Conservation (phyloP, 768 basidiomycete species). For the Udeniomyces megalosporus region DNA sequence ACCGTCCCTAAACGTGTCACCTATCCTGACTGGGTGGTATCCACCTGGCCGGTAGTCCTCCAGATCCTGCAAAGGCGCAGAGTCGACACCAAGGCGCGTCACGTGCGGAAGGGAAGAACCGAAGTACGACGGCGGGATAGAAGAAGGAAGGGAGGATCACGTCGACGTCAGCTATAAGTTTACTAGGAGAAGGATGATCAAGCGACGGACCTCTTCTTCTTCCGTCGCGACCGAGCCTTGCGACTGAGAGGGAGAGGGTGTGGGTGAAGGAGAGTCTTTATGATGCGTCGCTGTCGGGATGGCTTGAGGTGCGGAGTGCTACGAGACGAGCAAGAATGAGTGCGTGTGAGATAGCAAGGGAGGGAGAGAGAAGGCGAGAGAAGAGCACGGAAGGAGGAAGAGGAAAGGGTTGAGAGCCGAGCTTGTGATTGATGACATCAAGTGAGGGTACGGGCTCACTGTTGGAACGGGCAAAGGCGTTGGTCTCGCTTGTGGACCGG, state of each 20-base stretch:
- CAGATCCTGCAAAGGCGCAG: constrained; percentile 18
- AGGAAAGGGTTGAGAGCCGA: background rate
- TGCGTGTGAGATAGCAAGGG: background rate
- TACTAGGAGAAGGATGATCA: background rate
- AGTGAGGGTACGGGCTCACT: background rate
- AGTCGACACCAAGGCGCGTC: background rate
- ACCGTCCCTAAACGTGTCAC: constrained; percentile 65
- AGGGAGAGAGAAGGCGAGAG: background rate
- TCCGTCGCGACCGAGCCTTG: constrained; percentile 7
- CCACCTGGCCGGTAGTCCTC: constrained; percentile 59
- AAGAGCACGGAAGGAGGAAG: background rate
- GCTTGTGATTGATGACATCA: too few species aligned
- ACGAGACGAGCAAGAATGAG: background rate
- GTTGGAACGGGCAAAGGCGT: background rate
- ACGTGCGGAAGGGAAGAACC: background rate
- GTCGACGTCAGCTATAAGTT: too few species aligned
- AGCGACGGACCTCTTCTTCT: constrained; percentile 10
- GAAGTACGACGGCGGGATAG: background rate
- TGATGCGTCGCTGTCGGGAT: constrained; percentile 3
- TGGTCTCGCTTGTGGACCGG: too few species aligned
- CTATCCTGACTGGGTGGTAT: constrained; percentile 52
- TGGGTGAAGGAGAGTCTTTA: background rate
- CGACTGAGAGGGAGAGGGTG: constrained; percentile 2
- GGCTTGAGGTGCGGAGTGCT: constrained; percentile 11
- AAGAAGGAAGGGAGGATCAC: background rate